These are phyloP conservation scores for Heterococcus sp. DNA, from an alignment of 108 stramenopile genomes.

Conservation along the genomic window DNA sequence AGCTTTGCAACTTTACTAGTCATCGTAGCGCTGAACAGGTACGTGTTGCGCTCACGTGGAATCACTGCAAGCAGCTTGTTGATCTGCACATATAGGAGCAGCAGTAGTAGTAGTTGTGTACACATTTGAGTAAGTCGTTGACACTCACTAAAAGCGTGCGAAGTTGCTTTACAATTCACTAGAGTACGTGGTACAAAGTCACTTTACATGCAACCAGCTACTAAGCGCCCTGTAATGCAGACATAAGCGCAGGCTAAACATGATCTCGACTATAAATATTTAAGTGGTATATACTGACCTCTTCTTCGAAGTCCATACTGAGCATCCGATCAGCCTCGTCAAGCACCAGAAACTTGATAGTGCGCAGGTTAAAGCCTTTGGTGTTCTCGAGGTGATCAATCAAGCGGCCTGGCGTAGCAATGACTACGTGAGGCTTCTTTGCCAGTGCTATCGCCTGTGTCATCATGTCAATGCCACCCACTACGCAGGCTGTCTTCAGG, in stretches of 20 bases:
- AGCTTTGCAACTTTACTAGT: conserved; percentile 74
- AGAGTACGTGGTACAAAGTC: too few species aligned
- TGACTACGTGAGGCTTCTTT: conserved; percentile 88
- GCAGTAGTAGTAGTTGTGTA: too few species aligned
- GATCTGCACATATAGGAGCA: background rate
- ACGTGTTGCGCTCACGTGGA: conserved; percentile 68
- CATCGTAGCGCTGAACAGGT: conserved; percentile 93
- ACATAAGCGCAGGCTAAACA: too few species aligned
- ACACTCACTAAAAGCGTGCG: too few species aligned
- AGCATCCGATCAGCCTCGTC: conserved; percentile 99
- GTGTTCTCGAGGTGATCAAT: conserved; percentile 89
- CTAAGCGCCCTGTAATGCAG: too few species aligned
- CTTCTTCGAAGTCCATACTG: conserved; percentile 47
- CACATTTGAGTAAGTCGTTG: too few species aligned
- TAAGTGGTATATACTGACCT: too few species aligned
- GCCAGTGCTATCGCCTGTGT: conserved; percentile 91
- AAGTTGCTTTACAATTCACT: too few species aligned
- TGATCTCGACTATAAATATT: too few species aligned
- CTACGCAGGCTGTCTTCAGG: conserved; percentile 83
- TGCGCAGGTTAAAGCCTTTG: conserved; percentile 75
- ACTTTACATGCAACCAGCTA: too few species aligned
- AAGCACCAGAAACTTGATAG: conserved; percentile 83
- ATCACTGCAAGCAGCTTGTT: background rate
- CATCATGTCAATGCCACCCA: conserved; percentile 91
- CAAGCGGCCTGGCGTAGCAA: conserved; percentile 94